phyloP scores from a whole-genome alignment of 495 filamentous ascomycete genomes.

The Oidiodendron maius region DNA sequence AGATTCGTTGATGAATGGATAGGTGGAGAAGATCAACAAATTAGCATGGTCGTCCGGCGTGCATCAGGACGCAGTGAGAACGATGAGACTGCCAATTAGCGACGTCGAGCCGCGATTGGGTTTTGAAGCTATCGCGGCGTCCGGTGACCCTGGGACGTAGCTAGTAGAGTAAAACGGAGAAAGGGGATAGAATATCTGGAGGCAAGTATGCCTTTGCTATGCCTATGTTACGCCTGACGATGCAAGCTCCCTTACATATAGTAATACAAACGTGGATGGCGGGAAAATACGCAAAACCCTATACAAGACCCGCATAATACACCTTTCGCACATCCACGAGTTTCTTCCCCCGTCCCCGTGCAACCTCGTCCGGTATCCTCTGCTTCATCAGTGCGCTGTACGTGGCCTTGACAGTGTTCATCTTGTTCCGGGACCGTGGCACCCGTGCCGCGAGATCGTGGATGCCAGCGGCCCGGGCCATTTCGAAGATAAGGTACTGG shows the following conservation, averaged over 20 bases:
- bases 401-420: conserved; percentile 93
- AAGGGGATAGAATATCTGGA: neutral
- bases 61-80: too few relatives aligned
- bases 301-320: conserved; percentile 73
- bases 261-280: conserved; percentile 8
- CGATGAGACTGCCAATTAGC: too few relatives aligned
- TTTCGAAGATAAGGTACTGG: conserved; percentile 86
- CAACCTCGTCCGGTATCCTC: conserved; percentile 80
- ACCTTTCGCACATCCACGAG: conserved; percentile 93
- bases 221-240: conserved; percentile 26
- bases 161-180: too few relatives aligned
- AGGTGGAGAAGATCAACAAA: too few relatives aligned
- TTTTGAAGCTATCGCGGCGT: too few relatives aligned
- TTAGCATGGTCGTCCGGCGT: too few relatives aligned
- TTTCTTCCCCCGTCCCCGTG: conserved; percentile 82
- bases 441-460: conserved; percentile 77
- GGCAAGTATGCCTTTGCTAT: conserved; percentile 23
- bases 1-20: too few relatives aligned
- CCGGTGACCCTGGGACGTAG: too few relatives aligned
- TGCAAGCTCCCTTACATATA: conserved; percentile 19
- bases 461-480: conserved; percentile 78
- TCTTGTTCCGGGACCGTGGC: conserved; percentile 75
- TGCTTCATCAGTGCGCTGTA: conserved; percentile 78
- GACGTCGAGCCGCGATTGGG: too few relatives aligned
- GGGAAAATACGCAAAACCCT: conserved; percentile 12